Evolutionary conservation across 305 asterid genomes (phyloP).

Genomic region (Striga hermonthica): DNA sequence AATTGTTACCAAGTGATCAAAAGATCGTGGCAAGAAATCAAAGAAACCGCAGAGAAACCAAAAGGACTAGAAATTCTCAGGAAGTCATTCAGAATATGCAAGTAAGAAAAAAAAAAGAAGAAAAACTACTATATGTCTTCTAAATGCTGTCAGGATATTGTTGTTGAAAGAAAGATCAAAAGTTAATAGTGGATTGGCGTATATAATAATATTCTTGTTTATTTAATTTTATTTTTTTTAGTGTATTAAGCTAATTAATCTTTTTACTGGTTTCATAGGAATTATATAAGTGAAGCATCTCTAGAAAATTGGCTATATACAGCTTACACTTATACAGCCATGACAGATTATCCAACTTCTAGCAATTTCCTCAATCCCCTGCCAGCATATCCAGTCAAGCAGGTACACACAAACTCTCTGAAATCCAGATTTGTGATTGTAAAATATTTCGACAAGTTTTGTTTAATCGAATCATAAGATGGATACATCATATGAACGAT

Average conservation of each 20-base stretch:
- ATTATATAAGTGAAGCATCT: constrained; percentile 38
- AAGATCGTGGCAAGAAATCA: constrained; percentile 71
- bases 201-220: neutral
- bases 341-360: constrained; percentile 95
- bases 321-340: constrained; percentile 66
- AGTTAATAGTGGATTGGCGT: neutral
- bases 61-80: constrained; percentile 63
- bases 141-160: neutral
- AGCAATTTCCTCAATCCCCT: constrained; percentile 75
- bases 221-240: neutral
- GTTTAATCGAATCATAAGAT: too few relatives aligned
- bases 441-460: too few relatives aligned
- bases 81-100: constrained; percentile 71
- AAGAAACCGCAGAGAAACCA: constrained; percentile 52
- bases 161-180: neutral
- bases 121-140: too few relatives aligned
- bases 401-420: constrained; percentile 40
- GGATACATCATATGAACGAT: too few relatives aligned
- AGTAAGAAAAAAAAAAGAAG: constrained; percentile 38
- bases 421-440: too few relatives aligned
- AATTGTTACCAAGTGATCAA: constrained; percentile 74
- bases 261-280: constrained; percentile 37
- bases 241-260: neutral
- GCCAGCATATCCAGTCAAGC: constrained; percentile 78
- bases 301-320: constrained; percentile 58